Evolutionary conservation across 768 basidiomycete species (phyloP).

Genomic region (Mrakia gelida): DNA sequence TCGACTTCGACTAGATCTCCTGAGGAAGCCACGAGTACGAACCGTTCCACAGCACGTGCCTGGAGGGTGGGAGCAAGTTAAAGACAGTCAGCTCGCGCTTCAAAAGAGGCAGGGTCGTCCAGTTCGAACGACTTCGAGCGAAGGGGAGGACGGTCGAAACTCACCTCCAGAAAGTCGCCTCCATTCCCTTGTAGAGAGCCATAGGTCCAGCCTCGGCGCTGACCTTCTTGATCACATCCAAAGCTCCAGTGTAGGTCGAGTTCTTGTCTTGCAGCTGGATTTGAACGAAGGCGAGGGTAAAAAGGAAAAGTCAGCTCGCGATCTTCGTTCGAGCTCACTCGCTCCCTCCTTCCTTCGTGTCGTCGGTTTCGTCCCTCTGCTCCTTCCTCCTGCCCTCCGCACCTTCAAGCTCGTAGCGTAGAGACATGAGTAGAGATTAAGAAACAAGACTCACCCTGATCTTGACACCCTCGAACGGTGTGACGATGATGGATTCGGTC

Average conservation of each 20-base stretch:
- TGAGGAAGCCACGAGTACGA: no score
- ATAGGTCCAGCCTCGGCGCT: constrained; percentile 72
- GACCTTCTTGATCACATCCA: constrained; percentile 81
- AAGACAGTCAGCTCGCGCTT: no score
- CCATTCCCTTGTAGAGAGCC: constrained; percentile 82
- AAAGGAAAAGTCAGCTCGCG: neutral
- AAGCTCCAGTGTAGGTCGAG: constrained; percentile 82
- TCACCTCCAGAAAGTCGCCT: constrained; percentile 94
- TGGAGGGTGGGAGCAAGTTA: neutral
- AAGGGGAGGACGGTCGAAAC: constrained; percentile 25
- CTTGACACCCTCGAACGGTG: constrained; percentile 93
- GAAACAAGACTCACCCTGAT: constrained; percentile 55
- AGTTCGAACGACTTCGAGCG: neutral
- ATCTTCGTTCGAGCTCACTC: neutral
- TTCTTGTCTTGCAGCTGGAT: constrained; percentile 85
- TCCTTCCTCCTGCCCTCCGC: neutral
- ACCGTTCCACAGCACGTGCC: constrained; percentile 32
- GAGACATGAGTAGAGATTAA: no score
- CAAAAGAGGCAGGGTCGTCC: no score
- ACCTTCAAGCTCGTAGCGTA: neutral
- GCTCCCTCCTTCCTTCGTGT: neutral
- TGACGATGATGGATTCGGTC: constrained; percentile 82
- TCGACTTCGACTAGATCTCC: no score
- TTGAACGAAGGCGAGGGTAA: constrained; percentile 27
- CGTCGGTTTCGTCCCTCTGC: neutral